Percentiles rank a stretch among this genome's conserved stretches.
phyloP scores from a whole-genome alignment of 2,329 filamentous ascomycete species.

The Aspergillus aculeatinus region DNA sequence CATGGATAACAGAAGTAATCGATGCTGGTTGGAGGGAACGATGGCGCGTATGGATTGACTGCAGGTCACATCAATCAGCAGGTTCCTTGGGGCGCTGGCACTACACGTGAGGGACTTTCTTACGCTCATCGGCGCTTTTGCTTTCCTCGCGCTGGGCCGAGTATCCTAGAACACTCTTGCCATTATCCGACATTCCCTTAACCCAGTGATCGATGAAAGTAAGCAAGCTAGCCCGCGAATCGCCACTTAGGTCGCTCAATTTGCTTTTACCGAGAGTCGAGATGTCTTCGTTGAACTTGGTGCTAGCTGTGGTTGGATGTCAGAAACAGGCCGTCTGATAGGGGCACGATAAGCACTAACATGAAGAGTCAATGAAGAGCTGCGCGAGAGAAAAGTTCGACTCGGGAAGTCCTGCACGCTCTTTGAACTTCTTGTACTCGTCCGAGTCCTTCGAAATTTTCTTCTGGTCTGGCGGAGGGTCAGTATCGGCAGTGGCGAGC shows the following conservation, averaged over 20 bases:
- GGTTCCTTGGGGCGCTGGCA: background rate
- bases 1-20: background rate
- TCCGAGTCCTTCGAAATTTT: background rate
- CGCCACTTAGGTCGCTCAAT: background rate
- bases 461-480: background rate
- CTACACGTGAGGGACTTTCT: background rate
- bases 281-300: background rate
- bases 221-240: background rate
- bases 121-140: background rate
- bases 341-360: background rate
- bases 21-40: background rate
- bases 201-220: background rate
- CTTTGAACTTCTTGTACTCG: background rate
- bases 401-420: background rate
- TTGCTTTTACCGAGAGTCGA: background rate
- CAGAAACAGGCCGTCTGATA: background rate
- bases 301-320: background rate
- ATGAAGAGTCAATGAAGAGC: background rate
- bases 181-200: background rate
- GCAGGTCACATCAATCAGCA: too few species aligned
- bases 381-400: background rate
- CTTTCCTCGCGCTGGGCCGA: background rate
- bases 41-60: background rate
- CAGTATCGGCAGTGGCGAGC: too few species aligned
- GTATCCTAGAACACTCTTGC: background rate